These are phyloP conservation scores for Fallopia convolvulus DNA, from an alignment of 148 eudicot genomes.

Conservation along the genomic window DNA sequence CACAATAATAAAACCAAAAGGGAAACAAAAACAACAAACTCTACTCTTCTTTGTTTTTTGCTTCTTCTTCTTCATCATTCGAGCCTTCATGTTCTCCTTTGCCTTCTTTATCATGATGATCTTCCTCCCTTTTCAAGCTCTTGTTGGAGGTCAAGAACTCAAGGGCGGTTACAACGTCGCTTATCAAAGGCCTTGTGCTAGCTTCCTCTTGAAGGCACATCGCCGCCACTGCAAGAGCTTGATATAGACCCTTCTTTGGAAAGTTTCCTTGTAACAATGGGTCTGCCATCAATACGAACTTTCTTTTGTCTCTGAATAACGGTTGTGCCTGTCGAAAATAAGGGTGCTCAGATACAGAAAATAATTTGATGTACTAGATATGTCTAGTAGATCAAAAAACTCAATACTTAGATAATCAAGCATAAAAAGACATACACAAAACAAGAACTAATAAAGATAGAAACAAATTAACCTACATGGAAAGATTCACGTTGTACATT, in stretches of 20 bases:
- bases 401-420: too few species aligned
- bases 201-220: slow-evolving; percentile 94
- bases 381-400: too few species aligned
- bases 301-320: slow-evolving; percentile 58
- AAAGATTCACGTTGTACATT: too few species aligned
- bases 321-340: slow-evolving; percentile 62
- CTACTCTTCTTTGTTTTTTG: not conserved
- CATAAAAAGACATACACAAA: too few species aligned
- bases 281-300: slow-evolving; percentile 71
- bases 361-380: too few species aligned
- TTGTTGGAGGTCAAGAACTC: slow-evolving; percentile 35
- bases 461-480: too few species aligned
- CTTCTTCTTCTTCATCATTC: slow-evolving; percentile 4
- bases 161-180: slow-evolving; percentile 73
- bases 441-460: too few species aligned
- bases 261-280: slow-evolving; percentile 54
- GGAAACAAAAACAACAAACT: not conserved
- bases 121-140: slow-evolving; percentile 14
- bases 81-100: slow-evolving; percentile 3
- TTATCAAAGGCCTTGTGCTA: slow-evolving; percentile 48
- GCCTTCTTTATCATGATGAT: slow-evolving; percentile 11
- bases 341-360: too few species aligned
- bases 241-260: slow-evolving; percentile 57
- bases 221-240: slow-evolving; percentile 86
- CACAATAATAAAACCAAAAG: not conserved